These are phyloP conservation scores for Leptographium radiaticola DNA, from an alignment of 2,329 filamentous ascomycete species.

Conservation along the genomic window DNA sequence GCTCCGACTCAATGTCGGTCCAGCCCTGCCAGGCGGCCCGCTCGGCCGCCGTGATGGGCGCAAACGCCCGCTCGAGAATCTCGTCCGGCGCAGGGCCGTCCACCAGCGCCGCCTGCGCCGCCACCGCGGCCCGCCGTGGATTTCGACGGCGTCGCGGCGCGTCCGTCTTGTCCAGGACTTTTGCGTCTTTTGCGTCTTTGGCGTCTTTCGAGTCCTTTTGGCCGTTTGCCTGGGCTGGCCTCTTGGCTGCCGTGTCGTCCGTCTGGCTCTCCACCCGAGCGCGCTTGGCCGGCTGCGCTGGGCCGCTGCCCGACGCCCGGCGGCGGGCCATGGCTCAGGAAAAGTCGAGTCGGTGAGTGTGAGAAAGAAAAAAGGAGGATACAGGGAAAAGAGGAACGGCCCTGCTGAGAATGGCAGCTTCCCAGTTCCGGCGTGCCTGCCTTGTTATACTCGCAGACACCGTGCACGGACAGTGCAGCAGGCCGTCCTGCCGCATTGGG, in stretches of 20 bases:
- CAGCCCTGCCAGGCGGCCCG: constrained; percentile 55
- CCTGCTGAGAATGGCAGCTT: too few species aligned
- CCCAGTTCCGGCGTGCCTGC: too few species aligned
- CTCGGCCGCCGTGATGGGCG: constrained; percentile 36
- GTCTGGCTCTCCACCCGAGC: background rate
- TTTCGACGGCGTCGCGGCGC: background rate
- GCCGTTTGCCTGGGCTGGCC: too few species aligned
- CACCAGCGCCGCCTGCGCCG: background rate
- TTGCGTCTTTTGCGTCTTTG: background rate
- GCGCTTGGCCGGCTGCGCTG: constrained; percentile 5
- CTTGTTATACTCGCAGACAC: too few species aligned
- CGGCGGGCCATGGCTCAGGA: constrained; percentile 1
- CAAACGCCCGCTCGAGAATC: constrained; percentile 22
- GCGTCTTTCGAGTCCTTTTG: too few species aligned
- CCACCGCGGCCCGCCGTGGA: background rate
- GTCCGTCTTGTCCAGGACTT: background rate
- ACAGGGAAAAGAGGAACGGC: background rate
- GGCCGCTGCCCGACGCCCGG: background rate
- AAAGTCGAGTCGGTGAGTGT: background rate
- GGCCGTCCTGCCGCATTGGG: background rate
- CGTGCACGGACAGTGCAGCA: background rate
- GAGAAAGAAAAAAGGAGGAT: background rate
- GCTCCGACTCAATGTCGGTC: constrained; percentile 82
- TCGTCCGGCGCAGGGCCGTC: constrained; percentile 6
- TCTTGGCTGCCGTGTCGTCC: background rate